Base-by-base conservation (phyloP, 2,329 filamentous ascomycete genomes). In the Neurospora crassa region DNA sequence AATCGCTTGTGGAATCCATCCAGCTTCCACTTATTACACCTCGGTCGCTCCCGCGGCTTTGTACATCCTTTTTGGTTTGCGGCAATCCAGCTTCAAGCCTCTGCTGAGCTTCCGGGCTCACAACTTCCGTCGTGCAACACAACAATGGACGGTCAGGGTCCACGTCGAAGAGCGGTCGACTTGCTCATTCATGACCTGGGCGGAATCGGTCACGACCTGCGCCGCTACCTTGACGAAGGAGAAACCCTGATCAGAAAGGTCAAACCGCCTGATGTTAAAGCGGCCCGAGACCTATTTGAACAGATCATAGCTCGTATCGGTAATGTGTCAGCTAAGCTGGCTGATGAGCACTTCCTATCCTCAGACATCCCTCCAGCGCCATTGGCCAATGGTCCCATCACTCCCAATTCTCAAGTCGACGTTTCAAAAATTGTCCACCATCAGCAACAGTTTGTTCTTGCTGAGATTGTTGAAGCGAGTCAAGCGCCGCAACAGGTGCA, bases 241-340 rank as follows among this genome's bases (percentile, higher is more conserved):
- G 24, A 69, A 67, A 72, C 71, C 24, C 68, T 68, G 12, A 67
- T 71, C 18, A 74, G 75, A 70, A 74, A 74, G 59, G 74, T 77
- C 68, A 75, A 76, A 70, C 73, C 74, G 53, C 74, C 75, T 7
- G 72, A 41, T 41, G 74, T 75, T 12, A 76, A 76, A 70, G 74
- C 72, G 12, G 74, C 70, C n/a, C 70, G 74, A 41, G 74, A 76
- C 20, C 70, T 75, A 68, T 67, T 77, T 40, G 70, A 73, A 18
- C 71, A 74, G 16, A 47, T 76, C 14, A 63, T 77, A n/a, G 72
- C 69, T 20, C 72, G 74, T 37, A 71, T 77, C 68, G 73, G 74
- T 24, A 69, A 73, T 68, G 73, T 75, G 40, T 73, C 70, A 34
- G 67, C 68, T 59, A 67, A 71, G 18, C 47, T 75, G 16, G 67